Base-by-base conservation (phyloP, 805 yeast species). In the Teunomyces tritomae region DNA sequence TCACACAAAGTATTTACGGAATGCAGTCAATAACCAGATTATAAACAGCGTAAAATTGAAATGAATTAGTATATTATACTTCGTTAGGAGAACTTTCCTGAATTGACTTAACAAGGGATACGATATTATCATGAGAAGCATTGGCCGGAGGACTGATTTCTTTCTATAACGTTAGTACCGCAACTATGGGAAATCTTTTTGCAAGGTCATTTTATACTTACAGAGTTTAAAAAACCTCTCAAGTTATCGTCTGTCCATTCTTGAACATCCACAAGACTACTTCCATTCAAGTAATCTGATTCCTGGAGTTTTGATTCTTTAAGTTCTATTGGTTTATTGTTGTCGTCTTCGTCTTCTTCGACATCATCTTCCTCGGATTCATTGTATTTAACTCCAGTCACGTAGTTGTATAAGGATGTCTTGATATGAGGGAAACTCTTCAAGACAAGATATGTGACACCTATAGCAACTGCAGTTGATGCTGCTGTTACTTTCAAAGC, bases 391-490 rank as follows among this genome's bases (percentile, higher is more conserved):
- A 46, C 44, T n/a, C 64, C 64, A 3, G 55, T 50, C 2, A 68
- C 28, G 43, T 52, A 60, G 16, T 59, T 50, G 45, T 50, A 57
- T 13, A 68, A 30, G 9, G 61, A 48, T n/a, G 62, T 51, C 46
- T 61, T 62, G 36, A 78, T 60, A 52, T 78, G 82, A n/a, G 83
- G 83, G 49, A 70, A 78, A 4, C 81, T 78, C 45, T 68, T 68
- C 48, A 78, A 61, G 8, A 77, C 49, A 5, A 78, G 39, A 26
- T 70, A 60, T 0, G 76, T 64, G 3, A 76, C 73, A 20, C 79
- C 80, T 9, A 77, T 45, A 3, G 74, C 53, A 9, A 70, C 71
- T 0, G 73, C 74, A 7, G 79, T 71, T 2, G 78, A 64, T 3
- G 68, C 59, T 0, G 70, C 65, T 1, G 61, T 47, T 3, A 58